Conservation (phyloP, 2,329 filamentous ascomycete species). For the Xylaria multiplex region DNA sequence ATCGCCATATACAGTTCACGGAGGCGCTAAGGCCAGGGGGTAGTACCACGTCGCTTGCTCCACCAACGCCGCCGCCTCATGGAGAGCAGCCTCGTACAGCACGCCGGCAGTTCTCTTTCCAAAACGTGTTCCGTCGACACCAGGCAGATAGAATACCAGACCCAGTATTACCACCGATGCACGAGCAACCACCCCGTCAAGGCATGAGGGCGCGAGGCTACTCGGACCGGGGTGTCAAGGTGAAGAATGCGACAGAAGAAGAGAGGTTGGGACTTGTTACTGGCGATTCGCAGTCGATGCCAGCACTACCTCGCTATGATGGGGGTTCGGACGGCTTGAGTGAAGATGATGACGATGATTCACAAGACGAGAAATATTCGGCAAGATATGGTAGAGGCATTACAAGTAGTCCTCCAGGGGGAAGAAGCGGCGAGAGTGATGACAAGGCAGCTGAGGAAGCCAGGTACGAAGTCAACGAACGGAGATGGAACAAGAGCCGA, state of each 20-base stretch:
- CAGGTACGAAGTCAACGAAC: slow-evolving; percentile 45
- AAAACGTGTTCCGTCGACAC: slow-evolving; percentile 78
- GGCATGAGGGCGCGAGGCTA: slow-evolving; percentile 54
- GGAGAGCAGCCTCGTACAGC: slow-evolving; percentile 57
- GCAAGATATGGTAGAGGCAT: slow-evolving; percentile 56
- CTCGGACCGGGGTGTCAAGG: slow-evolving; percentile 51
- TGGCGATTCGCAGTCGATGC: slow-evolving; percentile 64
- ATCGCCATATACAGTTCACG: slow-evolving; percentile 60
- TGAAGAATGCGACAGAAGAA: slow-evolving; percentile 76
- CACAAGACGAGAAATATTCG: slow-evolving; percentile 47
- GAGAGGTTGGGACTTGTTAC: slow-evolving; percentile 85
- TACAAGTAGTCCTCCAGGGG: slow-evolving; percentile 51
- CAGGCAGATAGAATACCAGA: slow-evolving; percentile 52
- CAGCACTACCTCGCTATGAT: slow-evolving; percentile 51
- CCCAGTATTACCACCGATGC: slow-evolving; percentile 44
- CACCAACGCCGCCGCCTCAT: slow-evolving; percentile 71
- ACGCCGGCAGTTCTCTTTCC: slow-evolving; percentile 89
- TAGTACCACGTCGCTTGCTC: slow-evolving; percentile 56
- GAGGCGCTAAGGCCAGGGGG: slow-evolving; percentile 55
- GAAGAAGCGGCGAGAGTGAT: slow-evolving; percentile 42
- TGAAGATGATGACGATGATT: slow-evolving; percentile 50
- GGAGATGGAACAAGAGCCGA: slow-evolving; percentile 44
- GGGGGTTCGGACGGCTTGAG: slow-evolving; percentile 25
- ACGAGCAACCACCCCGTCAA: slow-evolving; percentile 48
- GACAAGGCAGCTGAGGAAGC: slow-evolving; percentile 44